Evolutionary conservation across 1,139 yeast species (phyloP).

Genomic region (Geotrichum bryndzae): DNA sequence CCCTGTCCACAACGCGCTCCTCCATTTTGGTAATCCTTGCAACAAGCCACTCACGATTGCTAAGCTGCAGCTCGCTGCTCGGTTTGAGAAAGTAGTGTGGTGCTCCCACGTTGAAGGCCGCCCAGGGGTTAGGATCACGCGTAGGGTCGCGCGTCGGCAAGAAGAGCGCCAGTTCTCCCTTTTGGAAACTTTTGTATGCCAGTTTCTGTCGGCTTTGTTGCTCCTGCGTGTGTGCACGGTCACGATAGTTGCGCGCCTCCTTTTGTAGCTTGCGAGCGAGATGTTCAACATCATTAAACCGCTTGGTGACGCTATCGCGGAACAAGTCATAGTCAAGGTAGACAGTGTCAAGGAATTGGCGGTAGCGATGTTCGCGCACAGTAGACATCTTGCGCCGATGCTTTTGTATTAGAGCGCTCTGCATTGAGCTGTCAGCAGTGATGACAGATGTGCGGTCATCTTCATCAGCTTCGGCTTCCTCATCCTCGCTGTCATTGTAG

Average conservation of each 20-base stretch:
- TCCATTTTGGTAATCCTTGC: slow-evolving; percentile 52
- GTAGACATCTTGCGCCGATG: slow-evolving; percentile 10
- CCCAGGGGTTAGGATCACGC: slow-evolving; percentile 60
- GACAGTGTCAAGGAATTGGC: slow-evolving; percentile 32
- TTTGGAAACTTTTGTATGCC: slow-evolving; percentile 54
- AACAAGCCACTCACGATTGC: slow-evolving; percentile 61
- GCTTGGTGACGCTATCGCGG: slow-evolving; percentile 59
- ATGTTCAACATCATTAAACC: slow-evolving; percentile 88
- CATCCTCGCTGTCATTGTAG: slow-evolving; percentile 19
- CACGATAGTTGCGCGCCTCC: slow-evolving; percentile 55
- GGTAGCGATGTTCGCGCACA: slow-evolving; percentile 25
- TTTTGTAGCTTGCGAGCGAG: slow-evolving; percentile 79
- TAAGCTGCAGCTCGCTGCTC: slow-evolving; percentile 32
- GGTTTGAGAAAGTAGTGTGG: slow-evolving; percentile 65
- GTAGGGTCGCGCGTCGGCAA: slow-evolving; percentile 62
- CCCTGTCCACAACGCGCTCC: slow-evolving; percentile 36
- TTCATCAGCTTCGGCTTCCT: slow-evolving; percentile 12
- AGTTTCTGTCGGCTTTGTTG: slow-evolving; percentile 47
- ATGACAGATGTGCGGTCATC: slow-evolving; percentile 4
- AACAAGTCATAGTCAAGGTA: slow-evolving; percentile 49
- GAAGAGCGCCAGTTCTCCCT: slow-evolving; percentile 73
- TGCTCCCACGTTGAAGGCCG: slow-evolving; percentile 76
- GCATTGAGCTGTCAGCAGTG: slow-evolving; percentile 1
- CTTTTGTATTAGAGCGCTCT: neutral
- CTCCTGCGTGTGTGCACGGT: slow-evolving; percentile 34